Base-by-base conservation (phyloP, 208 protist species). In the Trypanosoma scelopori region DNA sequence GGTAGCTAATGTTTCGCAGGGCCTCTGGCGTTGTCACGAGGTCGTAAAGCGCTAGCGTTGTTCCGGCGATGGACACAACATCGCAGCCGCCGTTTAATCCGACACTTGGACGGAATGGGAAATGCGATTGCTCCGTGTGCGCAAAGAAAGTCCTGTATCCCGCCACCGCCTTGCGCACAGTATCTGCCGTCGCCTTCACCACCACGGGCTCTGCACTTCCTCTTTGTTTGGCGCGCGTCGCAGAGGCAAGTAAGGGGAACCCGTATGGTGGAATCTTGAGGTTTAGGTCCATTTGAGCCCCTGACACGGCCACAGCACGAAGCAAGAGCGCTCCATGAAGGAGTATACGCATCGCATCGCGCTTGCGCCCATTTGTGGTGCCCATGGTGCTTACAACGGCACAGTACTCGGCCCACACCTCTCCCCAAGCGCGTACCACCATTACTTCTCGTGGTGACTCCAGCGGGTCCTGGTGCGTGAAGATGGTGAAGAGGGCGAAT, bases 321-420 rank as follows among this genome's bases (percentile, higher is more conserved):
- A 94, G 74, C 23, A 89, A 69, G 28, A 94, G 71, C 5, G 85
- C 88, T 15, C 88, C 88, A 67, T 94, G 84, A 58, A 94, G 72
- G 5, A 94, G 71, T 41, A 94, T 78, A 42, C 85, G 84, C 71
- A 94, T 65, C 1, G 88, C 88, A 50, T 91, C 81, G 13, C 84
- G 81, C 64, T 91, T 91, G 28, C 88, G 76, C 32, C 76, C 60
- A 20, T 78, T 82, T 11, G 84, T 90, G 20, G 88, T 94, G 18
- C 72, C 78, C 69, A 94, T 78, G 5, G 52, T 45, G 11, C 60
- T 65, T 25, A 94, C 88, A 27, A 79, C 74, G 39, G 72, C 72
- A 61, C 74, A 78, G 64, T 91, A 94, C 67, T 91, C 82, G 0
- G 88, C 85, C 88, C 88, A 94, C 6, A 94, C 88, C 65, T 94